phyloP scores from a whole-genome alignment of 2,329 filamentous ascomycete species.

The Trichoderma simmonsii region DNA sequence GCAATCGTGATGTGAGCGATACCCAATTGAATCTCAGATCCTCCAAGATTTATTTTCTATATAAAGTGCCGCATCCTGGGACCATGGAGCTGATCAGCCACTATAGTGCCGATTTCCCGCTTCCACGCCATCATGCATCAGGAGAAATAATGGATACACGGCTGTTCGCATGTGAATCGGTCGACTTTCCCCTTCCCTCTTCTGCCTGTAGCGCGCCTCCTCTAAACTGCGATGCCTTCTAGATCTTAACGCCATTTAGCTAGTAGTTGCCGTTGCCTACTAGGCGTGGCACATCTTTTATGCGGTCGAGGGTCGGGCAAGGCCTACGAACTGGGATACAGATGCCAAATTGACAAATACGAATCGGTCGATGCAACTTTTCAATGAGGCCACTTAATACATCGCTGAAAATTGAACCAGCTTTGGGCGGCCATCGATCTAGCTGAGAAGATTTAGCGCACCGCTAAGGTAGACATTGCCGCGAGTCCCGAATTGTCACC shows the following conservation, averaged over 20 bases:
- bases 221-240: background rate
- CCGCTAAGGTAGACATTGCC: background rate
- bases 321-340: background rate
- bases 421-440: background rate
- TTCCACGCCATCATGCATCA: background rate
- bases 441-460: background rate
- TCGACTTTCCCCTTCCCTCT: background rate
- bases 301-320: background rate
- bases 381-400: background rate
- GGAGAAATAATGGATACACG: background rate
- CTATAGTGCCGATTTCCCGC: constrained; percentile 10
- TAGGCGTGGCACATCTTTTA: background rate
- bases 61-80: background rate
- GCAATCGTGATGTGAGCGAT: constrained; percentile 3
- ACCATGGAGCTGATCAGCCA: background rate
- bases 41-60: background rate
- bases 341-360: background rate
- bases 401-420: background rate
- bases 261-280: background rate
- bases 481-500: background rate
- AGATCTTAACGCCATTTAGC: background rate
- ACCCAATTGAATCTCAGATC: background rate
- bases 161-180: background rate
- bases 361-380: background rate
- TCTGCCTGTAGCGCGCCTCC: too few relatives aligned